Conservation (phyloP, 1,284 basidiomycete genomes). For the Moesziomyces antarcticus region DNA sequence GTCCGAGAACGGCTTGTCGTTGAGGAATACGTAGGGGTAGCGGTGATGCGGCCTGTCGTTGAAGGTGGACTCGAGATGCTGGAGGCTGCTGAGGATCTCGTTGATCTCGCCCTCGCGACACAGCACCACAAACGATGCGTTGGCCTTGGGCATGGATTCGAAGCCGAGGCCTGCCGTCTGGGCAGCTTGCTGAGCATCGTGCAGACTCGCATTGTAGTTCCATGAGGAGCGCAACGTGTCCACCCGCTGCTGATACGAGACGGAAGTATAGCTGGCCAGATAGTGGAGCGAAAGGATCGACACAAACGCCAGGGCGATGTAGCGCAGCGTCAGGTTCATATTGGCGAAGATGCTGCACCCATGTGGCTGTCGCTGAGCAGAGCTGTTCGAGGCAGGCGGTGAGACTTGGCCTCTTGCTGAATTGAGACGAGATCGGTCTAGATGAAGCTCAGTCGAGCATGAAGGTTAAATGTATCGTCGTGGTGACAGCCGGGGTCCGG, state of each 20-base stretch:
- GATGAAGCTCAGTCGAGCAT: background rate
- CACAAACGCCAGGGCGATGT: constrained; percentile 25
- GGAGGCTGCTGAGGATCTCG: constrained; percentile 56
- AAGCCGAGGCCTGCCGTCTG: constrained; percentile 2
- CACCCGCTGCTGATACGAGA: constrained; percentile 27
- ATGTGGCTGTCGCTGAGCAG: background rate
- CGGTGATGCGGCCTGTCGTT: constrained; percentile 51
- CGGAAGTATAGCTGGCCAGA: constrained; percentile 24
- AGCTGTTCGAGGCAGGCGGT: background rate
- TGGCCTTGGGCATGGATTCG: constrained; percentile 54
- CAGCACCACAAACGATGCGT: constrained; percentile 66
- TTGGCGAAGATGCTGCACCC: background rate
- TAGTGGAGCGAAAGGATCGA: constrained; percentile 38
- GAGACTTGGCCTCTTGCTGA: too few species aligned
- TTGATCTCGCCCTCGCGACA: constrained; percentile 66
- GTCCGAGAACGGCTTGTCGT: constrained; percentile 67
- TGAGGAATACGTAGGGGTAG: constrained; percentile 69
- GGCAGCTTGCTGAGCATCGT: constrained; percentile 3
- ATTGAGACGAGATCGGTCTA: background rate
- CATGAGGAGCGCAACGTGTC: constrained; percentile 16
- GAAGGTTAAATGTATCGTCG: too few species aligned
- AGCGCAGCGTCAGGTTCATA: constrained; percentile 30
- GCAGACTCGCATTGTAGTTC: background rate
- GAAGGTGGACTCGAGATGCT: constrained; percentile 59
- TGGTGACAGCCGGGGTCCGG: background rate